phyloP scores from a whole-genome alignment of 2,329 filamentous ascomycete genomes.

The Verticillium dahliae region DNA sequence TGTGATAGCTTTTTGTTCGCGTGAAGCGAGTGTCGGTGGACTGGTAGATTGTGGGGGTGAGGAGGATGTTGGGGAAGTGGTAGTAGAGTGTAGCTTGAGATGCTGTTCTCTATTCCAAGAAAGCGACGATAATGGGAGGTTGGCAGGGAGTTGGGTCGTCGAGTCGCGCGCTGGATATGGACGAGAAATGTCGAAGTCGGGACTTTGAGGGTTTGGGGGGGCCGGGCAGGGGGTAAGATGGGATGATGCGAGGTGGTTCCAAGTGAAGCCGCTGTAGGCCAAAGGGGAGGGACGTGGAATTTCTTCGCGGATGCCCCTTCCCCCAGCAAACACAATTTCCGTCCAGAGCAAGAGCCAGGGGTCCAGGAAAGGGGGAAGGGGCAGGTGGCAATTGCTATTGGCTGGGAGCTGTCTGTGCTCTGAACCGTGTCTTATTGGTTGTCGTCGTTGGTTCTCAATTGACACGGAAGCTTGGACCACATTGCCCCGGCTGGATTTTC shows the following conservation, averaged over 20 bases:
- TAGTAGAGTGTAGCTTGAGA: conserved; percentile 18
- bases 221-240: neutral
- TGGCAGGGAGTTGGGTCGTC: neutral
- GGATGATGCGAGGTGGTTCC: conserved; percentile 4
- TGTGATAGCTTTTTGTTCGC: conserved; percentile 24
- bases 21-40: conserved; percentile 13
- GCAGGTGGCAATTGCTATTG: conserved; percentile 7
- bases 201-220: neutral
- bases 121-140: neutral
- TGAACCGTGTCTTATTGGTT: neutral
- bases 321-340: conserved; percentile 44
- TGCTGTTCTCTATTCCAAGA: conserved; percentile 9
- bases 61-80: conserved; percentile 18
- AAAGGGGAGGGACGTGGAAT: conserved; percentile 9
- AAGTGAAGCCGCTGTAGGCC: conserved; percentile 8
- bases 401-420: conserved; percentile 5
- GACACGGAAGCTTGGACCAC: conserved; percentile 1
- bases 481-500: conserved; percentile 1
- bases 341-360: conserved; percentile 30
- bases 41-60: conserved; percentile 16
- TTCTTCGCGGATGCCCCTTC: conserved; percentile 14
- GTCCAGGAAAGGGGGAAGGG: conserved; percentile 34
- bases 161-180: neutral
- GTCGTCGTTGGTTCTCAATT: neutral
- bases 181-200: conserved; percentile 10